A percentile compares a stretch with the other conserved stretches of the same genome.
phyloP scores from a whole-genome alignment of 164 flowering plant species.

The Stephania japonica region DNA sequence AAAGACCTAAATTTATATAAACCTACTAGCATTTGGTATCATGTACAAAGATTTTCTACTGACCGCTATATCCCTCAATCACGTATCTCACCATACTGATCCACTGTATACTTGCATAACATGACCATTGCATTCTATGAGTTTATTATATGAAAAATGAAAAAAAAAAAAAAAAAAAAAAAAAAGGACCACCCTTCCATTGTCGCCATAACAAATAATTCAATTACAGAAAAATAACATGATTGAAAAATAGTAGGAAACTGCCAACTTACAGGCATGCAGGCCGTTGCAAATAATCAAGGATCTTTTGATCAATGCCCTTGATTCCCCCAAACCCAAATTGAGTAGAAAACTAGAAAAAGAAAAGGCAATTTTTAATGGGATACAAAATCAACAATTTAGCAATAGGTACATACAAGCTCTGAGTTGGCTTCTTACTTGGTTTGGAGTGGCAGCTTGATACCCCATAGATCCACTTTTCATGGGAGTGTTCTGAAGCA shows the following conservation, averaged over 20 bases:
- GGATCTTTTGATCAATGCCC: constrained; percentile 43
- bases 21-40: background rate
- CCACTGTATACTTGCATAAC: background rate
- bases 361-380: background rate
- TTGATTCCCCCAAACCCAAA: constrained; percentile 31
- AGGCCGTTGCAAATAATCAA: constrained; percentile 53
- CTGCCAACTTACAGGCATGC: constrained; percentile 43
- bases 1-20: too few species aligned
- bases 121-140: background rate
- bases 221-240: background rate
- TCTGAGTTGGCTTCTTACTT: constrained; percentile 27
- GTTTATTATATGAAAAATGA: background rate
- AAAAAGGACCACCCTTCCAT: background rate
- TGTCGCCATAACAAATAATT: background rate
- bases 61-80: background rate
- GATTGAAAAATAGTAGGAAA: background rate
- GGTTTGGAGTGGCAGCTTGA: constrained; percentile 41
- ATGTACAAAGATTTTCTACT: background rate
- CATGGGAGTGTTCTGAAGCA: constrained; percentile 30
- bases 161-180: background rate
- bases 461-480: constrained; percentile 23
- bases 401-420: background rate
- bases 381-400: background rate
- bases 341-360: constrained; percentile 42
- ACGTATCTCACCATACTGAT: background rate